Percentiles rank a stretch among this genome's conserved stretches.
Evolutionary conservation across 148 eudicot species (phyloP).

Genomic region (Beta vulgaris): DNA sequence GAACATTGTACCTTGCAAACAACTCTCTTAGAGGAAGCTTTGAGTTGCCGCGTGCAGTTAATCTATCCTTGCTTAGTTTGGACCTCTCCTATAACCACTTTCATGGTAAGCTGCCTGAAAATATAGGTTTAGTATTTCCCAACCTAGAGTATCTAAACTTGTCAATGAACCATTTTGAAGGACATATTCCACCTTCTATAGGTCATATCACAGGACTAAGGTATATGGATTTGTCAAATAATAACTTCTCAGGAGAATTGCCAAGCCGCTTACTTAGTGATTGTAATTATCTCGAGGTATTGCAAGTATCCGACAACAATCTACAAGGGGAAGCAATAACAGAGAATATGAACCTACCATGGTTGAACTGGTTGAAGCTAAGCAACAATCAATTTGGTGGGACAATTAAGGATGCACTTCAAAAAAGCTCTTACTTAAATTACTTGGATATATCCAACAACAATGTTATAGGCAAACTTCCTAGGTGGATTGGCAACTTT

Average conservation of each 20-base stretch:
- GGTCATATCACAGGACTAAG: neutral
- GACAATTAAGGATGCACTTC: constrained; percentile 10
- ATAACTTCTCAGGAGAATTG: constrained; percentile 9
- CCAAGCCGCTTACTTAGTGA: neutral
- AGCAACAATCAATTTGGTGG: constrained; percentile 13
- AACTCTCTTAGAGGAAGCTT: constrained; percentile 3
- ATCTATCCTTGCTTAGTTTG: neutral
- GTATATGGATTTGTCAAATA: neutral
- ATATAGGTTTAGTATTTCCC: constrained; percentile 12
- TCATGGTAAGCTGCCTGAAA: constrained; percentile 17
- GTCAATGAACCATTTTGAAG: constrained; percentile 8
- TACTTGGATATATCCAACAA: constrained; percentile 13
- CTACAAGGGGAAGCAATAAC: constrained; percentile 15
- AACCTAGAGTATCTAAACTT: neutral
- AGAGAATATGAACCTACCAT: constrained; percentile 16
- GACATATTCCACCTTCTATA: constrained; percentile 13
- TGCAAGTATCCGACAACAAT: constrained; percentile 2
- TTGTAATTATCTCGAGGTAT: neutral
- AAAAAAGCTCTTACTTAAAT: neutral
- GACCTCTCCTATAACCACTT: constrained; percentile 13
- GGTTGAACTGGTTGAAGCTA: neutral
- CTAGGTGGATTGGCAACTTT: constrained; percentile 4
- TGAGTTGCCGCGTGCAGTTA: neutral
- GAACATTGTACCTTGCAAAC: neutral
- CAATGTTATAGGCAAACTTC: neutral